These are phyloP conservation scores for Clonostachys rhizophaga DNA, from an alignment of 2,329 filamentous ascomycete species.

Conservation along the genomic window DNA sequence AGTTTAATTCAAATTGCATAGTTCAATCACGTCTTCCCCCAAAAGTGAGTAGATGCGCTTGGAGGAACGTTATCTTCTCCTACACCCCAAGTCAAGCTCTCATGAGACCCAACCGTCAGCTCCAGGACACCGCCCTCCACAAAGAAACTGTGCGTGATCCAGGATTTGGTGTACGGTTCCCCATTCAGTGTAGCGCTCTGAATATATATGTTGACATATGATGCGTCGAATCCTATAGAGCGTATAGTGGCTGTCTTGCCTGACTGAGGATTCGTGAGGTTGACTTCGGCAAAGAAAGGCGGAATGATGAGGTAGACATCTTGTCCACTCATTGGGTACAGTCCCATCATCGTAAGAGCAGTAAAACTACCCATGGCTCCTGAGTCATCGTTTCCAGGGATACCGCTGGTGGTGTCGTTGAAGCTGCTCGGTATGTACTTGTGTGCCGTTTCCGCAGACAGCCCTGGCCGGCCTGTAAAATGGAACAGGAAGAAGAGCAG, in stretches of 20 bases:
- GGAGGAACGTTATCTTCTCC: slow-evolving; percentile 1
- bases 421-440: slow-evolving; percentile 65
- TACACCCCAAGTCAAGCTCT: slow-evolving; percentile 28
- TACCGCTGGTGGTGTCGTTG: slow-evolving; percentile 57
- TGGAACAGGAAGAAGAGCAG: slow-evolving; percentile 53
- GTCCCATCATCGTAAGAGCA: slow-evolving; percentile 43
- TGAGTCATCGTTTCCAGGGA: slow-evolving; percentile 49
- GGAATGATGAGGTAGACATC: slow-evolving; percentile 46
- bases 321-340: slow-evolving; percentile 50
- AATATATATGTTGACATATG: slow-evolving; percentile 49
- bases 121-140: slow-evolving; percentile 51
- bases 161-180: slow-evolving; percentile 47
- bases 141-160: slow-evolving; percentile 59
- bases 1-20: too few relatives aligned
- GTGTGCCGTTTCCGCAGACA: slow-evolving; percentile 49
- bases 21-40: background rate
- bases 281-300: slow-evolving; percentile 44
- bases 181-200: slow-evolving; percentile 55
- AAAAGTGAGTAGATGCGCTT: slow-evolving; percentile 4
- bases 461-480: slow-evolving; percentile 60
- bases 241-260: slow-evolving; percentile 21
- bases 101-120: slow-evolving; percentile 42
- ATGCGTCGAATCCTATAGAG: slow-evolving; percentile 27
- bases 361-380: slow-evolving; percentile 51
- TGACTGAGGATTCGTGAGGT: slow-evolving; percentile 17